These are phyloP conservation scores for Azolla pinnata DNA, from an alignment of 75 land plant genomes.

Conservation along the genomic window DNA sequence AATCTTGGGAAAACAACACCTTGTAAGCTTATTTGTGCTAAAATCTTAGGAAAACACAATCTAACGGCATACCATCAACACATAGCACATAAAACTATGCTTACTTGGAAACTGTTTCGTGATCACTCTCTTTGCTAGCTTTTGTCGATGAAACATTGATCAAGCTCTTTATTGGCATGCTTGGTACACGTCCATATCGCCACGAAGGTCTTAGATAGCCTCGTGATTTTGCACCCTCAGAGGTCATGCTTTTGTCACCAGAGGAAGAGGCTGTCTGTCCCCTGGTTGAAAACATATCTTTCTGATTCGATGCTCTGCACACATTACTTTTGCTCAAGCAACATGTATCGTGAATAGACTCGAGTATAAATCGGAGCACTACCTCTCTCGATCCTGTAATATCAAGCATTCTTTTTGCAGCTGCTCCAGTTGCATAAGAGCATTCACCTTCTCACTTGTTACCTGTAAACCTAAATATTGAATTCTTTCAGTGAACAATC, in stretches of 20 bases:
- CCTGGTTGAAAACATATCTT: too few relatives aligned
- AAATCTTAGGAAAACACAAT: not conserved
- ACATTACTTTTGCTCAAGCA: too few relatives aligned
- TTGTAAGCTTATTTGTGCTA: not conserved
- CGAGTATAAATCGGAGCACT: too few relatives aligned
- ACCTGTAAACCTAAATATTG: not conserved
- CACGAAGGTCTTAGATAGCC: not conserved
- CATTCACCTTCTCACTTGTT: not conserved
- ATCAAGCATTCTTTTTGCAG: too few relatives aligned
- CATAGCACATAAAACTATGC: not conserved
- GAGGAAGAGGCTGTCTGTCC: too few relatives aligned
- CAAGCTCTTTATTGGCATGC: not conserved
- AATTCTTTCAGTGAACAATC: not conserved
- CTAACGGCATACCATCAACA: not conserved
- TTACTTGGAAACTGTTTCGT: not conserved
- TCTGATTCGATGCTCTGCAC: too few relatives aligned
- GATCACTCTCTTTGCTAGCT: not conserved
- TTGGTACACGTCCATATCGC: not conserved
- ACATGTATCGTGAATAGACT: too few relatives aligned
- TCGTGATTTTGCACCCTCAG: not conserved
- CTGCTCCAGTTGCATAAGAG: not conserved
- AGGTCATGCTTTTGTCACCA: too few relatives aligned
- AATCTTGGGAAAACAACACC: conserved; percentile 31
- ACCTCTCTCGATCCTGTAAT: too few relatives aligned
- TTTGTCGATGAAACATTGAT: not conserved